A percentile compares a stretch with the other conserved stretches of the same genome.
phyloP scores from a whole-genome alignment of 1,284 basidiomycete genomes.

The Moesziomyces parantarcticus region DNA sequence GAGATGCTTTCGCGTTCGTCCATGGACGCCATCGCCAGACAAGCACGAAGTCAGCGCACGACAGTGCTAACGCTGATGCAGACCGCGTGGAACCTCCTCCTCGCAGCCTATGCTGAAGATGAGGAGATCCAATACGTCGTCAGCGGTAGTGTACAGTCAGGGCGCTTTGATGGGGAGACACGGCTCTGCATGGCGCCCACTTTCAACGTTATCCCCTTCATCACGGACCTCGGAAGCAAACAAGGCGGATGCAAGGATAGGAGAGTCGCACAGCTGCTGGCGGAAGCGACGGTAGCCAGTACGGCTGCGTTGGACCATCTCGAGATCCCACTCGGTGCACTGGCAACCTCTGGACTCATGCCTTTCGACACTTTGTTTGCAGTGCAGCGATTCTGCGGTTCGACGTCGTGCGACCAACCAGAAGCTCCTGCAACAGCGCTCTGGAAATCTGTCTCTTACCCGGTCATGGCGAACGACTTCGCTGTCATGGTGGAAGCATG shows the following conservation, averaged over 20 bases:
- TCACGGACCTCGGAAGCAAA: conserved; percentile 3
- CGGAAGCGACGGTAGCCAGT: conserved; percentile 3
- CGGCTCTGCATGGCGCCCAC: conserved; percentile 20
- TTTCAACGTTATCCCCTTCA: conserved; percentile 25
- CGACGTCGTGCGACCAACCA: neutral
- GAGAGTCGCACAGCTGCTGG: conserved; percentile 2
- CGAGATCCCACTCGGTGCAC: conserved; percentile 22
- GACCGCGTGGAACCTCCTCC: conserved; percentile 18
- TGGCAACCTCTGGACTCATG: conserved; percentile 11
- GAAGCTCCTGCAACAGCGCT: neutral
- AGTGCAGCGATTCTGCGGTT: conserved; percentile 15
- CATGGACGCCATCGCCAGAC: conserved; percentile 5
- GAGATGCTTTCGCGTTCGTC: conserved; percentile 17
- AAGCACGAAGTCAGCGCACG: conserved; percentile 9
- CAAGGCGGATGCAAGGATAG: neutral
- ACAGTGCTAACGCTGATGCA: conserved; percentile 9
- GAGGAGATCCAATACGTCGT: conserved; percentile 1
- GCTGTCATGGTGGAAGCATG: conserved; percentile 28
- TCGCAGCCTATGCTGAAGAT: conserved; percentile 18
- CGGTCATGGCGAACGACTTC: conserved; percentile 34
- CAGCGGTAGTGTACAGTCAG: conserved; percentile 24
- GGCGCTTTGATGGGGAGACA: conserved; percentile 14
- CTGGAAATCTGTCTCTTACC: conserved; percentile 12
- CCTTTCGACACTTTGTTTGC: conserved; percentile 35
- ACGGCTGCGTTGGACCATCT: conserved; percentile 11